Conservation (phyloP, 148 eudicot species). For the Dianthus caryophyllus region DNA sequence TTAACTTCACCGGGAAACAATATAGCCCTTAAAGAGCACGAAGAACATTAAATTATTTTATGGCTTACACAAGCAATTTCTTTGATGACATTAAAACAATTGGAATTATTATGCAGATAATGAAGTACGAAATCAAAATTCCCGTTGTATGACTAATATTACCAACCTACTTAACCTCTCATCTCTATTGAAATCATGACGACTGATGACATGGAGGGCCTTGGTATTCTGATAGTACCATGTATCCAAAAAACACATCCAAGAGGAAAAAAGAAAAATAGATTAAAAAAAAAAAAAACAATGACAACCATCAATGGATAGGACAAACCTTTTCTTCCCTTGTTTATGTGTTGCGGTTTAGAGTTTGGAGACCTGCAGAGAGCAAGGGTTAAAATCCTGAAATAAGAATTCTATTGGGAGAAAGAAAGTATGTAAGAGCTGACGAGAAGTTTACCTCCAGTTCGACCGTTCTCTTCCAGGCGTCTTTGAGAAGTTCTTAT, state of each 20-base stretch:
- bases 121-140: no score
- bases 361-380: conserved; percentile 38
- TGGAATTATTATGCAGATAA: no score
- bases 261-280: no score
- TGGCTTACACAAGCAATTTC: no score
- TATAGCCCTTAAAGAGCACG: no score
- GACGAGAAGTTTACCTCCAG: conserved; percentile 37
- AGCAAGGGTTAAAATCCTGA: conserved; percentile 3
- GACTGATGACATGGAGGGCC: background rate
- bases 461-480: conserved; percentile 34
- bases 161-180: no score
- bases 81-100: no score
- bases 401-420: background rate
- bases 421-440: background rate
- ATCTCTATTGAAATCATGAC: no score
- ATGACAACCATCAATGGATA: background rate
- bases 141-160: no score
- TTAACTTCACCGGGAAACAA: no score
- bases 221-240: background rate
- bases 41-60: no score
- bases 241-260: no score
- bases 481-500: conserved; percentile 36
- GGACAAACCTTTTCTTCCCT: conserved; percentile 43
- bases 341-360: conserved; percentile 30
- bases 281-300: background rate